These are phyloP conservation scores for Parafenestella ontariensis DNA, from an alignment of 2,329 filamentous ascomycete species.

Conservation along the genomic window DNA sequence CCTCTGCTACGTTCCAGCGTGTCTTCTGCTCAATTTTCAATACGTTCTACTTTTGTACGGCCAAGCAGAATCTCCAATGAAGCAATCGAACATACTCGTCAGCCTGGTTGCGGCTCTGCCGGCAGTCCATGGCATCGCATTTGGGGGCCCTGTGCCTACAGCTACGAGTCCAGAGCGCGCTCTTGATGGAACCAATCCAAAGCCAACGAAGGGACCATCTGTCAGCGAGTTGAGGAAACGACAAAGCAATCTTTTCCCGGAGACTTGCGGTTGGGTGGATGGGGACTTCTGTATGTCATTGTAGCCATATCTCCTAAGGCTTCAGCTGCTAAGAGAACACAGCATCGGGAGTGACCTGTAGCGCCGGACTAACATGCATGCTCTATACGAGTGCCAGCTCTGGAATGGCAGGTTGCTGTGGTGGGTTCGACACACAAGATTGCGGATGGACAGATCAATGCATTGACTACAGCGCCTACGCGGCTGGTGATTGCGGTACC, in stretches of 20 bases:
- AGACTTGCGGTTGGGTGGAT: constrained; percentile 38
- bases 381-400: constrained; percentile 27
- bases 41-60: background rate
- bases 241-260: constrained; percentile 14
- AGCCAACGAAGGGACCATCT: constrained; percentile 33
- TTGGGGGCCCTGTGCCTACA: constrained; percentile 31
- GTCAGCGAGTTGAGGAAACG: constrained; percentile 24
- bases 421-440: constrained; percentile 23
- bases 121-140: constrained; percentile 23
- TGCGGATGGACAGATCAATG: constrained; percentile 38
- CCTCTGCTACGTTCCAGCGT: background rate
- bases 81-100: constrained; percentile 7
- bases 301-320: background rate
- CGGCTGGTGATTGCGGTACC: constrained; percentile 18
- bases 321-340: background rate
- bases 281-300: constrained; percentile 22
- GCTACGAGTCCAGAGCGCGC: constrained; percentile 11
- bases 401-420: constrained; percentile 39
- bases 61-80: constrained; percentile 5
- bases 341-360: constrained; percentile 26
- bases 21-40: background rate
- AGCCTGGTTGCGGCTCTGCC: constrained; percentile 23
- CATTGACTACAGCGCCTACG: constrained; percentile 27
- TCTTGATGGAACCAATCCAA: constrained; percentile 20
- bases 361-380: constrained; percentile 29